Percentiles rank a stretch among this genome's conserved stretches.
Conservation (phyloP, 129 eudicot genomes). For the Flaveria trinervia region DNA sequence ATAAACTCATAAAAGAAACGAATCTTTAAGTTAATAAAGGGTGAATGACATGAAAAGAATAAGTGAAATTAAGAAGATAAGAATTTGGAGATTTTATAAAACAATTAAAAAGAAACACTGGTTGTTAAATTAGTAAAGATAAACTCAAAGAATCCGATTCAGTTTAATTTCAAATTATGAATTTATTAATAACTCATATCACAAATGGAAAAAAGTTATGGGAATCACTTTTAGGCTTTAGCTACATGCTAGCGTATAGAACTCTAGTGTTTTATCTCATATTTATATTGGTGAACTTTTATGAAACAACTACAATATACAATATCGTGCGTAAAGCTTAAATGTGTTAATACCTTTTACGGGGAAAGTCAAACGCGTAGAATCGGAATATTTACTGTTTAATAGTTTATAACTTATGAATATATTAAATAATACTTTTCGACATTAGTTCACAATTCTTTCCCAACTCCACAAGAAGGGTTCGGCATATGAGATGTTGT, state of each 20-base stretch:
- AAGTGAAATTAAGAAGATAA: no score
- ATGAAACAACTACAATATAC: background rate
- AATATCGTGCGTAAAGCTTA: slow-evolving; percentile 15
- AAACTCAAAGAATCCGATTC: slow-evolving; percentile 37
- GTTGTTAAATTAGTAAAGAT: slow-evolving; percentile 14
- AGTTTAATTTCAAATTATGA: background rate
- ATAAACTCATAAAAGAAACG: no score
- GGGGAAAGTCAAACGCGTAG: slow-evolving; percentile 28
- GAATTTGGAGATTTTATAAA: no score
- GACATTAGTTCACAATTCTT: slow-evolving; percentile 2
- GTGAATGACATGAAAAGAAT: no score
- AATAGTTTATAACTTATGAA: slow-evolving; percentile 14
- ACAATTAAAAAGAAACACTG: background rate
- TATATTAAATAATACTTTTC: background rate
- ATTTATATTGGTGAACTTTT: slow-evolving; percentile 9
- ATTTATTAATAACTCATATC: background rate
- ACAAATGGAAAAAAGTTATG: slow-evolving; percentile 21
- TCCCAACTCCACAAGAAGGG: slow-evolving; percentile 3
- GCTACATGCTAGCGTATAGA: slow-evolving; percentile 17
- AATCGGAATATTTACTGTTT: slow-evolving; percentile 22
- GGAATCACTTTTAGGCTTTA: slow-evolving; percentile 32
- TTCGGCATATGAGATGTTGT: no score
- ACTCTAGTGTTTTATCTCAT: slow-evolving; percentile 7
- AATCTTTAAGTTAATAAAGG: no score
- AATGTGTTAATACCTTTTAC: background rate